Evolutionary conservation across 495 filamentous ascomycete genomes (phyloP).

Genomic region (Chaetomium fimeti): DNA sequence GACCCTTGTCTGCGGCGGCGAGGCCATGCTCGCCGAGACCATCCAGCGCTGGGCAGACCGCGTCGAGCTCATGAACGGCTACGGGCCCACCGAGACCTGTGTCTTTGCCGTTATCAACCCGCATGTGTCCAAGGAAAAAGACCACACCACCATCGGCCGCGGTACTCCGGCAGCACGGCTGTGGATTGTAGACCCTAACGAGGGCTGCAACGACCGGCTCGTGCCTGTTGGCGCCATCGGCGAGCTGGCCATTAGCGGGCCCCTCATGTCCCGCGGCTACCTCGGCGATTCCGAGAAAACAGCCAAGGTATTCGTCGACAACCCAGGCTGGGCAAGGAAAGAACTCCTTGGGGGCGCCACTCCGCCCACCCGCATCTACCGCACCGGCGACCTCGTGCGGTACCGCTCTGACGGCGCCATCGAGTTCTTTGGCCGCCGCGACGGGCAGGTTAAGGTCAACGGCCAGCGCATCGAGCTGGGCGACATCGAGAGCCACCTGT

Average conservation of each 20-base stretch:
- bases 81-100: conserved; percentile 50
- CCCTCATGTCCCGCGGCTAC: conserved; percentile 56
- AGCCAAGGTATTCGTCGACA: conserved; percentile 48
- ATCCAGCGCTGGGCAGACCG: conserved; percentile 56
- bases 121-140: conserved; percentile 17
- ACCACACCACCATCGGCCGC: conserved; percentile 27
- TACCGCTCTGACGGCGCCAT: conserved; percentile 54
- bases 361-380: conserved; percentile 45
- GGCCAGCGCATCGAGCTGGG: conserved; percentile 42
- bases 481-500: conserved; percentile 55
- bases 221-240: conserved; percentile 43
- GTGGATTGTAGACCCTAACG: conserved; percentile 29
- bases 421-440: conserved; percentile 45
- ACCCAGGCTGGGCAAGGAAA: conserved; percentile 19
- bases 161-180: conserved; percentile 16
- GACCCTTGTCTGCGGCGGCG: conserved; percentile 36
- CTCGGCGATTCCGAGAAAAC: conserved; percentile 66
- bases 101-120: conserved; percentile 26
- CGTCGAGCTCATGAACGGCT: conserved; percentile 54
- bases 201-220: conserved; percentile 19
- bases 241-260: conserved; percentile 53
- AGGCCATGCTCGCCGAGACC: conserved; percentile 29
- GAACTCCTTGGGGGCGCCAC: not conserved
- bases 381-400: conserved; percentile 58
- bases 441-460: conserved; percentile 41